Percentiles rank a stretch among this genome's conserved stretches.
Evolutionary conservation across 2,329 filamentous ascomycete species (phyloP).

Genomic region (Pezicula radicicola): DNA sequence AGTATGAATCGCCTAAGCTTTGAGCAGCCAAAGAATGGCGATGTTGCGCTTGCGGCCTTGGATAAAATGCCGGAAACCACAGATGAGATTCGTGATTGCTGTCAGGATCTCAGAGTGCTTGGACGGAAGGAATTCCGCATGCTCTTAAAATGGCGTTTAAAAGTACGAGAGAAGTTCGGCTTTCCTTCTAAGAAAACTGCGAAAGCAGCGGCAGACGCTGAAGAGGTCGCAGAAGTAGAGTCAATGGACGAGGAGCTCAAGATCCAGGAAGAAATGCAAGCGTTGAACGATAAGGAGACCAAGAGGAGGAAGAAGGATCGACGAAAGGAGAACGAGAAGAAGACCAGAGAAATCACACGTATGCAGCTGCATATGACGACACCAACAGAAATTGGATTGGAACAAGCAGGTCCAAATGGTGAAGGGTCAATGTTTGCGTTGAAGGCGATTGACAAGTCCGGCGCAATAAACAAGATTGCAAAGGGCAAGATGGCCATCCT

Average conservation of each 20-base stretch:
- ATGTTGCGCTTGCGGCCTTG: constrained; percentile 83
- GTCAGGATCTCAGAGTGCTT: constrained; percentile 81
- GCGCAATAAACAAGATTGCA: constrained; percentile 64
- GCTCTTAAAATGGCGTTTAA: constrained; percentile 84
- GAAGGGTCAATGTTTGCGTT: constrained; percentile 84
- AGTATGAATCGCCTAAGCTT: constrained; percentile 83
- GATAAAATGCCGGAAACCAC: constrained; percentile 86
- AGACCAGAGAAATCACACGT: constrained; percentile 90
- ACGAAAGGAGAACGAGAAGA: constrained; percentile 86
- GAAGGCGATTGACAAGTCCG: constrained; percentile 75
- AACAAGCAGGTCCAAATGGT: constrained; percentile 75
- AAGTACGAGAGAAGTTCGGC: constrained; percentile 86
- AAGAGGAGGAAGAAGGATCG: constrained; percentile 78
- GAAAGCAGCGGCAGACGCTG: constrained; percentile 39
- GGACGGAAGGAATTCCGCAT: constrained; percentile 93
- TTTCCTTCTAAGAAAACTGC: constrained; percentile 65
- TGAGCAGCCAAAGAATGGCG: constrained; percentile 72
- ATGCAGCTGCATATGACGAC: constrained; percentile 98
- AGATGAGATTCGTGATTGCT: constrained; percentile 74
- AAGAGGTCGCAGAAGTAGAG: constrained; percentile 79
- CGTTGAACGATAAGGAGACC: constrained; percentile 74
- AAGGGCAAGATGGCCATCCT: constrained; percentile 77
- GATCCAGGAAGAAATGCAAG: constrained; percentile 83
- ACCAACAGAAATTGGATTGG: constrained; percentile 93
- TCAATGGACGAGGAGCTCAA: constrained; percentile 93